Conservation (phyloP, 208 protist species). For the Leptomonas pyrrhocoris region DNA sequence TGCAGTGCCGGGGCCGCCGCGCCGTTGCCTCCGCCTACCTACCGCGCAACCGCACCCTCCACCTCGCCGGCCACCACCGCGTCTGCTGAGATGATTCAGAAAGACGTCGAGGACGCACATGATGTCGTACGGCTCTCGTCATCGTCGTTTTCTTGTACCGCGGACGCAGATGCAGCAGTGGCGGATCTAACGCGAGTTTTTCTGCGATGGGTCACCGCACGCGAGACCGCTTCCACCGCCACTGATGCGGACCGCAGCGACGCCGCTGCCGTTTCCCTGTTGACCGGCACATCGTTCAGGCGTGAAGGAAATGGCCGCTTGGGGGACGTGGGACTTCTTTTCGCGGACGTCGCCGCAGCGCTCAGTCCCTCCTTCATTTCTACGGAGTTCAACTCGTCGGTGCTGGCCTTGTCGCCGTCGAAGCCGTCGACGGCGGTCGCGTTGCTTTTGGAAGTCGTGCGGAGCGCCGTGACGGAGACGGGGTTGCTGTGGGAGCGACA, state of each 20-base stretch:
- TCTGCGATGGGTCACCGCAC: not conserved
- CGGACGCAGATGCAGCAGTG: not conserved
- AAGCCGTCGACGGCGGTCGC: not conserved
- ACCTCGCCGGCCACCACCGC: not conserved
- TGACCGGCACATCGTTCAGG: not conserved
- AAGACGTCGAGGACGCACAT: too few relatives aligned
- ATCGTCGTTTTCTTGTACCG: not conserved
- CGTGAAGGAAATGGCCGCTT: not conserved
- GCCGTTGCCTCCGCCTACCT: not conserved
- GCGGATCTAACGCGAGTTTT: slow-evolving; percentile 2
- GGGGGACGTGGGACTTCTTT: not conserved
- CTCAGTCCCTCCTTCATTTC: not conserved
- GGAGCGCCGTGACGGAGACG: not conserved
- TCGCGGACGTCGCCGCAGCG: not conserved
- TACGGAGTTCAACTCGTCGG: not conserved
- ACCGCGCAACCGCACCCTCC: not conserved
- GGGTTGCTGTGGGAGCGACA: slow-evolving; percentile 7
- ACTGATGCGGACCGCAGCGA: not conserved
- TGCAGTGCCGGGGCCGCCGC: not conserved
- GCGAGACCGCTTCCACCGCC: not conserved
- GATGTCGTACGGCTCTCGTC: not conserved
- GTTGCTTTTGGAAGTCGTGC: not conserved
- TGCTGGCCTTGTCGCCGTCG: not conserved
- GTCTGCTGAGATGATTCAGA: not conserved
- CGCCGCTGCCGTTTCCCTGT: too few relatives aligned